Percentiles rank a stretch among this genome's conserved stretches.
phyloP scores from a whole-genome alignment of 495 filamentous ascomycete species.

The Penicillium tannophilum region DNA sequence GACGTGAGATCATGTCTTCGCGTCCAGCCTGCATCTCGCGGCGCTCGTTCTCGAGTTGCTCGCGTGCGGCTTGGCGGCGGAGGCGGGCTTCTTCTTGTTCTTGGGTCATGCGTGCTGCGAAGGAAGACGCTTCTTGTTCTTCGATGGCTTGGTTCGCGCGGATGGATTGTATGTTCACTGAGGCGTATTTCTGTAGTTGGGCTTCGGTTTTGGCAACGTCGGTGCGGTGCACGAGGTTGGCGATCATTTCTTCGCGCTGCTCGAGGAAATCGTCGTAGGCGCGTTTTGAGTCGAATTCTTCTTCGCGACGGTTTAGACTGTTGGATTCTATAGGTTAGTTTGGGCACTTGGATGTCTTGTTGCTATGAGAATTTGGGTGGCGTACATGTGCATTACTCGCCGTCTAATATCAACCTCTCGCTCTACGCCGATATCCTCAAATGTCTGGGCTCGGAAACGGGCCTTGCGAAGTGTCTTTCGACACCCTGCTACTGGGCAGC shows the following conservation, averaged over 20 bases:
- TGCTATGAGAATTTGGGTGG: background rate
- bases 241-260: conserved; percentile 85
- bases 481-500: conserved; percentile 88
- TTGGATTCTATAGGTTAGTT: background rate
- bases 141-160: conserved; percentile 56
- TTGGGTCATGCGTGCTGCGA: conserved; percentile 62
- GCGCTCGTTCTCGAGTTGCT: conserved; percentile 67
- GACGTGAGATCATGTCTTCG: conserved; percentile 56
- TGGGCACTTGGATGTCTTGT: background rate
- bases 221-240: conserved; percentile 76
- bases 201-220: conserved; percentile 71
- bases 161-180: conserved; percentile 65
- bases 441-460: conserved; percentile 83
- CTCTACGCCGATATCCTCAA: conserved; percentile 87
- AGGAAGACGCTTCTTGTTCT: conserved; percentile 53
- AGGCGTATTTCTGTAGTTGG: conserved; percentile 65
- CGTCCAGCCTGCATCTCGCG: conserved; percentile 60
- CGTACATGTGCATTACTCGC: conserved; percentile 70
- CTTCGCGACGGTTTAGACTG: conserved; percentile 81
- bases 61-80: conserved; percentile 54
- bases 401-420: conserved; percentile 91
- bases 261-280: conserved; percentile 95
- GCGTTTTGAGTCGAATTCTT: conserved; percentile 81
- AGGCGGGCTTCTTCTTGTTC: conserved; percentile 68
- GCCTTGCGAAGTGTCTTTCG: conserved; percentile 79